These are phyloP conservation scores for Aspergillus hancockii DNA, from an alignment of 495 filamentous ascomycete species.

Conservation along the genomic window DNA sequence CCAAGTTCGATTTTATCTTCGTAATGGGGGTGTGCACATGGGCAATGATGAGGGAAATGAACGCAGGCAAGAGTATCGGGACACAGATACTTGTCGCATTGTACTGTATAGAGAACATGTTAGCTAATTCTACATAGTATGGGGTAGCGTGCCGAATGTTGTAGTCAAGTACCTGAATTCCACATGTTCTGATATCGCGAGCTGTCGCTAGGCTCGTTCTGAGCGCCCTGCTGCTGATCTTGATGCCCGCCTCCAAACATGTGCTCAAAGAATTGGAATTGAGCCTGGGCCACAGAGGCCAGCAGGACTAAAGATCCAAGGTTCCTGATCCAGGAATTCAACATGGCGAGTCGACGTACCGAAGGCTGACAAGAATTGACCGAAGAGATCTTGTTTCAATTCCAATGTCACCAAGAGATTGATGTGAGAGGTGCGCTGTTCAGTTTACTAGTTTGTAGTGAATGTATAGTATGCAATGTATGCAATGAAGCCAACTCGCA, in stretches of 20 bases:
- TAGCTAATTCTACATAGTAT: not conserved
- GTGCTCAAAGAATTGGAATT: conserved; percentile 91
- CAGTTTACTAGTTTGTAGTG: not conserved
- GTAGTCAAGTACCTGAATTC: conserved; percentile 50
- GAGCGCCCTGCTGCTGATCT: conserved; percentile 61
- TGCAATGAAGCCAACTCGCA: conserved; percentile 15
- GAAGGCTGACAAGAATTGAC: not conserved
- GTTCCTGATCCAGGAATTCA: conserved; percentile 24
- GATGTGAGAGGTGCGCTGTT: not conserved
- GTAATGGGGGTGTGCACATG: conserved; percentile 75
- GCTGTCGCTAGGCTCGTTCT: conserved; percentile 79
- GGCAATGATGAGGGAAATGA: conserved; percentile 90
- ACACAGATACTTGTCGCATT: conserved; percentile 89
- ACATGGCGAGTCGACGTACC: conserved; percentile 23
- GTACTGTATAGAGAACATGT: conserved; percentile 46
- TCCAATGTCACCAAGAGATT: not conserved
- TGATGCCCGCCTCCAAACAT: conserved; percentile 61
- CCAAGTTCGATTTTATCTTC: conserved; percentile 90
- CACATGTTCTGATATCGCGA: conserved; percentile 74
- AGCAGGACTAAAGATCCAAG: conserved; percentile 52
- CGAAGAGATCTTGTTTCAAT: not conserved
- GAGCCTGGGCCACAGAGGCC: conserved; percentile 53
- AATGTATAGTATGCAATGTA: not conserved
- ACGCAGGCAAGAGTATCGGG: conserved; percentile 89
- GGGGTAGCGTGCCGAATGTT: not conserved